Conservation (phyloP, 164 flowering plant genomes). For the Vitis riparia region DNA sequence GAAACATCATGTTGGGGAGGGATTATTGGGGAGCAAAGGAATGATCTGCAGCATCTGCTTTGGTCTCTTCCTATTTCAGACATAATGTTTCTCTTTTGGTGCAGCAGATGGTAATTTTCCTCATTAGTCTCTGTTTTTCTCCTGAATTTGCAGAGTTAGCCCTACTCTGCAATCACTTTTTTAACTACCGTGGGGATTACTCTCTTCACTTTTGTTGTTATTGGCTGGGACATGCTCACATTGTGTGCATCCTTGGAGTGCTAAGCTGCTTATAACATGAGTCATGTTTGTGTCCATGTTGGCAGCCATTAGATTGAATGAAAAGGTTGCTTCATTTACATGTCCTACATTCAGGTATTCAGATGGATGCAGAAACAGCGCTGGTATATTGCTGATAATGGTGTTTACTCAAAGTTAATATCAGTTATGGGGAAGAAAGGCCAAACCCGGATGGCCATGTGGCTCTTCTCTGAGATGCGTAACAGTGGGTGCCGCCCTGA, state of each 20-base stretch:
- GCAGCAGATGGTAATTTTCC: too few relatives aligned
- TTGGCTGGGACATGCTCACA: too few relatives aligned
- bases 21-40: too few relatives aligned
- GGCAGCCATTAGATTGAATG: neutral
- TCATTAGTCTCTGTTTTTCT: too few relatives aligned
- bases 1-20: too few relatives aligned
- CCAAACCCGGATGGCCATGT: conserved; percentile 91
- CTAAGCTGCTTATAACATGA: neutral
- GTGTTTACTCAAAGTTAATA: conserved; percentile 85
- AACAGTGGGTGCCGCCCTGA: conserved; percentile 94
- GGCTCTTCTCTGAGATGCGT: conserved; percentile 99
- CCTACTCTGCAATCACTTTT: too few relatives aligned
- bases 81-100: too few relatives aligned
- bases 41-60: too few relatives aligned
- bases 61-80: too few relatives aligned
- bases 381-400: conserved; percentile 97
- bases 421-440: conserved; percentile 97
- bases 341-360: conserved; percentile 59
- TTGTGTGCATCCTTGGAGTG: neutral
- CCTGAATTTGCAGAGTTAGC: too few relatives aligned
- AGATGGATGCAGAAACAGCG: conserved; percentile 98
- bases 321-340: neutral
- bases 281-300: neutral
- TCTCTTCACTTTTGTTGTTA: too few relatives aligned
- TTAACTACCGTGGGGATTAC: too few relatives aligned